Evolutionary conservation across 202 grass and related monocot genomes (phyloP).

Genomic region (Brachypodium distachyon): DNA sequence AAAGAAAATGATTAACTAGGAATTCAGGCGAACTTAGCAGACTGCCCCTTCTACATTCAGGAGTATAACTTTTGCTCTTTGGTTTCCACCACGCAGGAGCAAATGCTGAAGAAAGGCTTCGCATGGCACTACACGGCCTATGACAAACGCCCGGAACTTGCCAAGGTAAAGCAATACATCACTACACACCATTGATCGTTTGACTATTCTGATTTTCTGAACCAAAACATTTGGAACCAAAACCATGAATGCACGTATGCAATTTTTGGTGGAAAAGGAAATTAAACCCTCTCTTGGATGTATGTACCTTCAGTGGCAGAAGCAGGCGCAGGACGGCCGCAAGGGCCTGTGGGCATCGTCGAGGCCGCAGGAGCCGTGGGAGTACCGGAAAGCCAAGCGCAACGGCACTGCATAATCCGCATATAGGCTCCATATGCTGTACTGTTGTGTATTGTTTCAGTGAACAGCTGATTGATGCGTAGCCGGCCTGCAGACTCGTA

Average conservation of each 20-base stretch:
- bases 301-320: constrained; percentile 59
- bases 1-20: too few relatives aligned
- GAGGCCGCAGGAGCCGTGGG: constrained; percentile 91
- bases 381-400: constrained; percentile 73
- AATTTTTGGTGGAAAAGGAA: not conserved
- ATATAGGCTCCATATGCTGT: not conserved
- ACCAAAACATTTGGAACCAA: not conserved
- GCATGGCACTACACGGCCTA: constrained; percentile 94
- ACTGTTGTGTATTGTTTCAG: too few relatives aligned
- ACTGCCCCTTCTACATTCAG: not conserved
- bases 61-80: too few relatives aligned
- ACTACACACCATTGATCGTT: not conserved
- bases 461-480: not conserved
- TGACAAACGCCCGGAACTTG: constrained; percentile 72
- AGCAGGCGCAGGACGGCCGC: constrained; percentile 47
- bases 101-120: constrained; percentile 92
- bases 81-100: constrained; percentile 38
- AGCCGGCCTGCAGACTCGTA: not conserved
- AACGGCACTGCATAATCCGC: constrained; percentile 33
- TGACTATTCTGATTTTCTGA: not conserved
- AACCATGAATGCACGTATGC: not conserved
- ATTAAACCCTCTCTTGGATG: not conserved
- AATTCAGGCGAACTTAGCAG: not conserved
- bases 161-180: constrained; percentile 33
- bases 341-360: constrained; percentile 74